A percentile compares a stretch with the other conserved stretches of the same genome.
phyloP scores from a whole-genome alignment of 2,329 filamentous ascomycete species.

The Graphilbum ipis-grandicollis region DNA sequence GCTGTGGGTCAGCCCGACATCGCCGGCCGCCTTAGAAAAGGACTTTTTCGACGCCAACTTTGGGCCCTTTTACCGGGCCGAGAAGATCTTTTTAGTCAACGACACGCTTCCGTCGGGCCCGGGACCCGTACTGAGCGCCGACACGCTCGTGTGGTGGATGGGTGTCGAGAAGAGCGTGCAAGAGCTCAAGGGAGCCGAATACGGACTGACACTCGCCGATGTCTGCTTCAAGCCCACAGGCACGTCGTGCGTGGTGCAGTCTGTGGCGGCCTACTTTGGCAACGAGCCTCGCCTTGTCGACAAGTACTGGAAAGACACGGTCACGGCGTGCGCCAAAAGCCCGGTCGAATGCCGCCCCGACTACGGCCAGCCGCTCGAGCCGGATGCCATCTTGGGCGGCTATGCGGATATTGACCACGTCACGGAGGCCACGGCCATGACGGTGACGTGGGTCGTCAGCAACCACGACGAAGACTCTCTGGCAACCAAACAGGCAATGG shows the following conservation, averaged over 20 bases:
- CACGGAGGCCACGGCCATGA: constrained; percentile 59
- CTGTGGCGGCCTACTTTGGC: constrained; percentile 76
- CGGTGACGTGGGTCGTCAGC: constrained; percentile 87
- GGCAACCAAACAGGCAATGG: constrained; percentile 57
- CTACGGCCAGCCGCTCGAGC: constrained; percentile 77
- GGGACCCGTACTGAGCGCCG: constrained; percentile 70
- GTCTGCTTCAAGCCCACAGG: constrained; percentile 91
- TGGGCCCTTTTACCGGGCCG: constrained; percentile 85
- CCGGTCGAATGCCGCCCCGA: constrained; percentile 75
- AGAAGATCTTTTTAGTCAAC: constrained; percentile 89
- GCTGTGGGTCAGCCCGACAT: constrained; percentile 92
- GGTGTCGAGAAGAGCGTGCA: constrained; percentile 66
- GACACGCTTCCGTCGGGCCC: constrained; percentile 48
- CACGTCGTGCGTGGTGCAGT: constrained; percentile 81
- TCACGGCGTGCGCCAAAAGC: constrained; percentile 57
- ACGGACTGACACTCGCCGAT: constrained; percentile 56
- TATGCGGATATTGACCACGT: constrained; percentile 49
- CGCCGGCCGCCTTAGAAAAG: constrained; percentile 81
- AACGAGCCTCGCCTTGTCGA: constrained; percentile 45
- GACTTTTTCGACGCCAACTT: constrained; percentile 85
- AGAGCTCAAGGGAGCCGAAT: constrained; percentile 50
- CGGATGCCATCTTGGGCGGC: constrained; percentile 72
- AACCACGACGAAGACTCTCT: constrained; percentile 63
- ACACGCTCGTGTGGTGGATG: constrained; percentile 88
- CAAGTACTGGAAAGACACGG: constrained; percentile 52